Evolutionary conservation across 106 monocot species (phyloP).

Genomic region (Dactylorhiza incarnata): DNA sequence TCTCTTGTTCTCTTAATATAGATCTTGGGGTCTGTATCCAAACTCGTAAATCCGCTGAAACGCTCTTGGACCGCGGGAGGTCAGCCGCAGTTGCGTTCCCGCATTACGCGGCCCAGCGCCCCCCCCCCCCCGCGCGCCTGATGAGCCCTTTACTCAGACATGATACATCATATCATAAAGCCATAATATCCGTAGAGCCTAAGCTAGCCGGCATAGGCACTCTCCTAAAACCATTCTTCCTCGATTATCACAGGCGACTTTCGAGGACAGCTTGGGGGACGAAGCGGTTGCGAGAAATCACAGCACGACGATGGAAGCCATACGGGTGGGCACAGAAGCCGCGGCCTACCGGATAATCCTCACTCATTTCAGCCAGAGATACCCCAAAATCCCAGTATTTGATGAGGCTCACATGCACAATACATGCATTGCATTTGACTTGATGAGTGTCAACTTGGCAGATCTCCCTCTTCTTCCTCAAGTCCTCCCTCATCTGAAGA

Average conservation of each 20-base stretch:
- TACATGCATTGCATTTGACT: constrained; percentile 84
- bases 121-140: too few species aligned
- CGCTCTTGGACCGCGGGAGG: too few species aligned
- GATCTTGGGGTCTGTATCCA: too few species aligned
- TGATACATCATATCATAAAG: too few species aligned
- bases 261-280: constrained; percentile 80
- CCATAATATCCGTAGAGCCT: too few species aligned
- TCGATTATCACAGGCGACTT: constrained; percentile 63
- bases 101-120: too few species aligned
- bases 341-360: constrained; percentile 76
- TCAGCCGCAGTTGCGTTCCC: too few species aligned
- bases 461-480: constrained; percentile 72
- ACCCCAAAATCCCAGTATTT: constrained; percentile 90
- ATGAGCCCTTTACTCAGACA: too few species aligned
- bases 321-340: constrained; percentile 54
- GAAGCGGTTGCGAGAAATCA: constrained; percentile 91
- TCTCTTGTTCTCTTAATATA: too few species aligned
- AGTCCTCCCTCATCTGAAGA: constrained; percentile 69
- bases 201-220: too few species aligned
- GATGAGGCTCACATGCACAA: constrained; percentile 76
- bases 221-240: background rate
- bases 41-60: too few species aligned
- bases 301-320: constrained; percentile 92
- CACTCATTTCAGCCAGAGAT: constrained; percentile 96
- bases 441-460: constrained; percentile 88